Evolutionary conservation across 1,284 basidiomycete species (phyloP), one percentile per base, ranked within the genome.

Genomic region (Malassezia cuniculi): DNA sequence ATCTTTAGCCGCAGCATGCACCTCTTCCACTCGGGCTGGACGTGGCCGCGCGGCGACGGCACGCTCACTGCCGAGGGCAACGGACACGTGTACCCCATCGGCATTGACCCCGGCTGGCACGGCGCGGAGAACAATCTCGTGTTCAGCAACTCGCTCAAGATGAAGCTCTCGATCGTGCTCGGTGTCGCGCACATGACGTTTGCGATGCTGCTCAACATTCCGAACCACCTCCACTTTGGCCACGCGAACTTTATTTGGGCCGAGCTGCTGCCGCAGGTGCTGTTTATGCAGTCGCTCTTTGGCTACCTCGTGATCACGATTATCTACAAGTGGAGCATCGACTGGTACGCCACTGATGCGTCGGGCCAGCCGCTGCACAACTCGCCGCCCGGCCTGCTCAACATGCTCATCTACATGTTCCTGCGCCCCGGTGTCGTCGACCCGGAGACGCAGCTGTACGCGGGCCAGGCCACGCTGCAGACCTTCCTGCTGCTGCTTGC

Each of bases 121-220:
- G 86, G 81, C 24, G 76, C 89, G 7, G 84, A 87, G 55, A 99
- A 97, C 66, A 74, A 74, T 1, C 75, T 99, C 44, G 80, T 95
- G 40, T 97, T 97, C 69, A 84, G 82, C 50, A 97, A 97, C 70
- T 95, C 89, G 40, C 89, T 93, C 75, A 99, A 97, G 79, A 99
- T 99, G 93, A 97, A 99, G 74, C 89, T 97, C 86, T 85, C 86
- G 12, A 82, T 99, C 65, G 79, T 97, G 39, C 72, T 97, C 43
- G 93, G 93, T 70, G 90, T 97, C 52, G 82, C 85, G 54, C 93
- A 97, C 69, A 97, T 97, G 90, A 85, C 90, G 9, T 95, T 97
- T 67, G 86, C 90, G 19, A 76, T 95, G 55, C 93, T 85, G 68
- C 75, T 97, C 38, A 87, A 95, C 74, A 73, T 95, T 6, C 86